These are phyloP conservation scores for Solanum aculeatissimum DNA, from an alignment of 305 asterid genomes.

Conservation along the genomic window DNA sequence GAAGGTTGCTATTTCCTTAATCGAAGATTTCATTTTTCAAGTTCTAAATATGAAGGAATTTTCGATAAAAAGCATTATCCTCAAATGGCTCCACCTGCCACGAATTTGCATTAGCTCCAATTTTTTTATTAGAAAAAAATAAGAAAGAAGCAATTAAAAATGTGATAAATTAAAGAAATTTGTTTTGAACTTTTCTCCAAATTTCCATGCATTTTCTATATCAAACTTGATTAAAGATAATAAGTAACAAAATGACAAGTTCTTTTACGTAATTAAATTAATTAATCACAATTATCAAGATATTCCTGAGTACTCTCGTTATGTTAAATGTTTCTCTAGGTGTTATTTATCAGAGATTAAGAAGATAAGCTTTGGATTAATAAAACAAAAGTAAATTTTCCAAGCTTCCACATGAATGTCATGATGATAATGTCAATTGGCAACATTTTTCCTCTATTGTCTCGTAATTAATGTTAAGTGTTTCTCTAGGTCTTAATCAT, in stretches of 20 bases:
- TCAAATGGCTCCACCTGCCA: background rate
- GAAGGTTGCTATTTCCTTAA: too few relatives aligned
- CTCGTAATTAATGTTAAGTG: background rate
- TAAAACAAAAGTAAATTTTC: constrained; percentile 5
- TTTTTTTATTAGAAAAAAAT: too few relatives aligned
- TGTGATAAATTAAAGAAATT: background rate
- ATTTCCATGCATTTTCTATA: background rate
- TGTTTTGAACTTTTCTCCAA: background rate
- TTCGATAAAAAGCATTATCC: background rate
- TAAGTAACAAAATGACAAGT: background rate
- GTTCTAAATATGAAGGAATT: too few relatives aligned
- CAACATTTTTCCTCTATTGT: background rate
- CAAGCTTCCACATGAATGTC: constrained; percentile 16
- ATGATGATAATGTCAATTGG: constrained; percentile 9
- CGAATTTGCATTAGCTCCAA: background rate
- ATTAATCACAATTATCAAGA: constrained; percentile 33
- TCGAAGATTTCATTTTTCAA: too few relatives aligned
- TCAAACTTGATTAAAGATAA: background rate
- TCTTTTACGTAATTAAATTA: background rate
- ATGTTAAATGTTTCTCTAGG: constrained; percentile 52
- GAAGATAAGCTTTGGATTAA: constrained; percentile 25
- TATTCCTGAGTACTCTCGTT: constrained; percentile 21
- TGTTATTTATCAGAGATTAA: constrained; percentile 46
- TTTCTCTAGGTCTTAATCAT: background rate
- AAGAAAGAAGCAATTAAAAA: background rate